Evolutionary conservation across 2,329 filamentous ascomycete species (phyloP), one percentile per base, ranked within the genome.

Genomic region (Pseudogymnoascus sp.): DNA sequence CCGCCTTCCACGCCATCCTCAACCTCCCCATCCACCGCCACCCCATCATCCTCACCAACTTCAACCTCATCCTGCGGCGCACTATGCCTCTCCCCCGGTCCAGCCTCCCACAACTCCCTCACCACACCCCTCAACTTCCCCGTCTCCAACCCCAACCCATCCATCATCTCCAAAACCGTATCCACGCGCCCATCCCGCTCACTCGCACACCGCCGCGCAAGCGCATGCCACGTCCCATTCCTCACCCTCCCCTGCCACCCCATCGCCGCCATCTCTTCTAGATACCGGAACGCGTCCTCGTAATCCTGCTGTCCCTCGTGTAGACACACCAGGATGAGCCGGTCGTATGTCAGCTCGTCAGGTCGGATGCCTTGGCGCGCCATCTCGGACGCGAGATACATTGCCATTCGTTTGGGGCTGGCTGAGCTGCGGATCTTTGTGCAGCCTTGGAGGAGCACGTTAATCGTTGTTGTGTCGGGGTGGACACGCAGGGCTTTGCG

Each of bases 341-440:
- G 77, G 67, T 89, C 85, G 67, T 89, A 89, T 0, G 86, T 89
- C 16, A 81, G 67, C n/a, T 74, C 70, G 64, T 86, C 79, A 0
- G 87, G 84, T 14, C 76, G 69, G 28, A 88, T 74, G 6, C 76
- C 76, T 7, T 86, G 74, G 8, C 81, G 77, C 5, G 81, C 76
- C 81, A 89, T 86, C 69, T 89, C 86, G 14, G 80, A 78, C 8
- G 84, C 81, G 1, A 89, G 74, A 69, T 85, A 87, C 74, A 86
- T 84, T 50, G 84, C 84, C 5, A 82, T 75, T 38, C 82, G 77
- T 21, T 59, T 65, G 5, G 36, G 34, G 25, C 36, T 40, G 36
- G 5, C 10, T 5, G 18, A 25, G 21, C 21, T 25, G 68, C 28
- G 66, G 66, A 69, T 75, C 65, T 66, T 70, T 61, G 74, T 73